Evolutionary conservation across 2,329 filamentous ascomycete species (phyloP).

Genomic region (Trichoderma sp.): DNA sequence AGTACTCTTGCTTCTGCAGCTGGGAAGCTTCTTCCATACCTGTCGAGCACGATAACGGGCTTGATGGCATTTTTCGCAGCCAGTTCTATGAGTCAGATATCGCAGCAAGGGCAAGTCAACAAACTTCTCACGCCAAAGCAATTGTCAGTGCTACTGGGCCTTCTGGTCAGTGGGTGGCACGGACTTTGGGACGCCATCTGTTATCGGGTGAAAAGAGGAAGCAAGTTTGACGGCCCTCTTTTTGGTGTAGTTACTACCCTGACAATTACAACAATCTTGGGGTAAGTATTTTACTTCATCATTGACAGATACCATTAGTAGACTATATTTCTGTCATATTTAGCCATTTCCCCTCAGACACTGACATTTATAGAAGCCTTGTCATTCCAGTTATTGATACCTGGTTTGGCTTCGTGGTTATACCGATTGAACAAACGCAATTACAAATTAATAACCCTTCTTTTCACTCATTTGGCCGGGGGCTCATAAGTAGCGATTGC

Average conservation of each 20-base stretch:
- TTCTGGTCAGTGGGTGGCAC: background rate
- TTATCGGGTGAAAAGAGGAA: background rate
- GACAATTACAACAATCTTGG: background rate
- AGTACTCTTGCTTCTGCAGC: background rate
- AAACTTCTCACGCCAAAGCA: background rate
- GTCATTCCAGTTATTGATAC: background rate
- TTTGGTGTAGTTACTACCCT: background rate
- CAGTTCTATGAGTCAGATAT: background rate
- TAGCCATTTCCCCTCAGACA: background rate
- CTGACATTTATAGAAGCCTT: background rate
- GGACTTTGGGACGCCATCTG: background rate
- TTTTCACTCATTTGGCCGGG: background rate
- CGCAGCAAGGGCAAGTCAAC: background rate
- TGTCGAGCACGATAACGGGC: background rate
- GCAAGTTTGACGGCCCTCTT: background rate
- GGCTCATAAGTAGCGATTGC: background rate
- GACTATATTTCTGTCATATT: background rate
- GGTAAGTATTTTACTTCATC: background rate
- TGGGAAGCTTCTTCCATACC: background rate
- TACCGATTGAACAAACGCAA: background rate
- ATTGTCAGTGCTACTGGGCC: background rate
- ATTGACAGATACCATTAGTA: fast-evolving
- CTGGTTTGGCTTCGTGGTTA: background rate
- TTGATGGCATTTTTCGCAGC: background rate
- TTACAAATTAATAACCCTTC: background rate